Base-by-base conservation (phyloP, 352 stramenopile species). In the Pythium pyrilobum region DNA sequence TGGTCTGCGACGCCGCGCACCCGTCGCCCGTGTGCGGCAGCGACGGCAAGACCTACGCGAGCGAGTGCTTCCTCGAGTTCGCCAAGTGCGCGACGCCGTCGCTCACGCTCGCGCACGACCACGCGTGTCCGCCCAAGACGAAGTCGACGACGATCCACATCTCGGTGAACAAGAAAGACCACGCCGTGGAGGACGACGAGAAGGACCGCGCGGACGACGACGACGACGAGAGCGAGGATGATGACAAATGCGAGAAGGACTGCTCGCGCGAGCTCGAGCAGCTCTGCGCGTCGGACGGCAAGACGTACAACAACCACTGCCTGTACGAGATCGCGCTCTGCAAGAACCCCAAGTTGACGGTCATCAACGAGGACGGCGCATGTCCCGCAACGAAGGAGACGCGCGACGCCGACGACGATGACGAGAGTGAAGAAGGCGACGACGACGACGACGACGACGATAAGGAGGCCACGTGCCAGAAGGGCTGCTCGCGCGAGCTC, bases 11-110 rank as follows among this genome's bases (percentile, higher is more conserved):
- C 15, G 56, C 48, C 6, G 34, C 56, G 10, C 41, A 64, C 49
- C 15, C 51, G 23, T 34, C 56, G 25, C 43, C 52, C 5, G 66
- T 74, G 18, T 74, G 66, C 28, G 66, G 66, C 28, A 69, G 50
- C 34, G 56, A 74, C 37, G 59, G 59, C 32, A 71, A 69, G 46
- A 74, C 66, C 9, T 74, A 74, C 50, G 36, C 29, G 27, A 66
- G 52, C 51, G 28, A 56, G 32, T 66, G 58, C 52, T 56, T 61
- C 33, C 51, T 66, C 32, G 40, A 61, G 51, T 59, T 61, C 33
- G 58, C 58, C 18, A 59, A 66, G 33, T 66, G 58, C 39, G 18
- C 45, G 9, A 21, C 45, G 50, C 39, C 49, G 34, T n/a, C 21
- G 44, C 51, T 66, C 37, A 61, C 9, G 38, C 21, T 53, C 12